Percentiles rank a stretch among this genome's conserved stretches.
phyloP scores from a whole-genome alignment of 371 early-diverging fungal species.

The Scutellospora calospora region DNA sequence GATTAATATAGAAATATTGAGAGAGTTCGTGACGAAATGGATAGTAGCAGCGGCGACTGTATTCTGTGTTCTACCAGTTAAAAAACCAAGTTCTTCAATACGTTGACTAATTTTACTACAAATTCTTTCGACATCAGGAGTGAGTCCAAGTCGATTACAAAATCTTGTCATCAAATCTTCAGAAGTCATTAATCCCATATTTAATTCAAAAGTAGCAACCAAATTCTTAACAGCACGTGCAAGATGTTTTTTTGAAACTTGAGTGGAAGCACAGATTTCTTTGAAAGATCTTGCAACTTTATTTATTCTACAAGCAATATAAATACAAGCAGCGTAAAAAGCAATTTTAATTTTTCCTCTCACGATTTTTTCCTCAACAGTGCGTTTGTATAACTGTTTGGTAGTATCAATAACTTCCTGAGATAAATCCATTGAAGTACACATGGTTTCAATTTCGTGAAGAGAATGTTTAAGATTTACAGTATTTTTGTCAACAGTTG shows the following conservation, averaged over 20 bases:
- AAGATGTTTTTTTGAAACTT: conserved; percentile 93
- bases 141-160: conserved; percentile 81
- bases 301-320: conserved; percentile 96
- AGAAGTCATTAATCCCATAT: conserved; percentile 70
- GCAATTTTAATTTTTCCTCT: conserved; percentile 92
- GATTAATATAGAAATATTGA: conserved; percentile 69
- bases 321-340: conserved; percentile 97
- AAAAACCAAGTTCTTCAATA: conserved; percentile 79
- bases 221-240: conserved; percentile 88
- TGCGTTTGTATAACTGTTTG: conserved; percentile 94
- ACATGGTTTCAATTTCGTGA: conserved; percentile 92
- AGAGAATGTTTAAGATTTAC: conserved; percentile 89
- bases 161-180: conserved; percentile 90
- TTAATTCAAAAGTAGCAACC: conserved; percentile 70
- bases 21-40: conserved; percentile 83
- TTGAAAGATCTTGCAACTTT: conserved; percentile 96
- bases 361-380: conserved; percentile 87
- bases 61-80: conserved; percentile 92
- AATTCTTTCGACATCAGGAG: conserved; percentile 76
- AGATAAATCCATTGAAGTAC: conserved; percentile 89
- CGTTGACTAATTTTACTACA: conserved; percentile 76
- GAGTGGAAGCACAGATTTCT: conserved; percentile 95
- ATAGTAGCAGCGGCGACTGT: conserved; percentile 94
- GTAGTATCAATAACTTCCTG: conserved; percentile 92
- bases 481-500: conserved; percentile 80